Base-by-base conservation (phyloP, 768 basidiomycete species). In the Nidula microcarpa region DNA sequence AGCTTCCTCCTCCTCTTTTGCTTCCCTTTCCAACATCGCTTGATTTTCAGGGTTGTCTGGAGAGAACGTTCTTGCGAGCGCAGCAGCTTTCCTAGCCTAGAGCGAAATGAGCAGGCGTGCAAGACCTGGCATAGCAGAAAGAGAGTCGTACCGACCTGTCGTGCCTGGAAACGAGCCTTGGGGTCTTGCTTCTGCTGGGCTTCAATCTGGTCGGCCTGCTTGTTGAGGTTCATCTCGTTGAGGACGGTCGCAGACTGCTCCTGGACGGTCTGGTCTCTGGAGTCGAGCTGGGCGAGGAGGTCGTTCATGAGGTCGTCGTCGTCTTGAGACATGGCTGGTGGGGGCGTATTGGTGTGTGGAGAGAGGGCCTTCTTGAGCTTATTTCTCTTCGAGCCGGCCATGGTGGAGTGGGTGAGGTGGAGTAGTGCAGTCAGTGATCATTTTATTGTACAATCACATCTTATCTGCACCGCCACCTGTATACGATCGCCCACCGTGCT, bases 221-320 rank as follows among this genome's bases (percentile, higher is more conserved):
- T 55, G 47, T 71, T 66, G 37, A 71, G 58, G 47, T 76, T 63
- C 64, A 82, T 78, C 39, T 83, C 78, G 48, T 73, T 74, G 50
- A 81, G 63, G 7, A 82, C 70, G 33, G 65, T 62, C 8, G 77
- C 76, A 10, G 82, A 74, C 63, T 82, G 80, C 30, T 67, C 64
- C 60, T 79, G 78, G 1, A 78, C 74, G 43, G 71, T 67, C 47
- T 73, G 58, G 58, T 90, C 78, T 57, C 77, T 72, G 6, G 81
- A 81, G 60, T 91, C 89, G 30, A 95, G 82, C 65, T 91, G 86
- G 6, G 84, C 79, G 46, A 94, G 68, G 1, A 95, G 80, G 60
- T 90, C 86, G 57, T 91, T 80, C 73, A 93, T 75, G 46, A 93
- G 75, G 8, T 79, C 78, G 44, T 82, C 79, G 52, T 86, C 80